Evolutionary conservation across 1,284 basidiomycete species (phyloP).

Genomic region (Naganishia cerealis): DNA sequence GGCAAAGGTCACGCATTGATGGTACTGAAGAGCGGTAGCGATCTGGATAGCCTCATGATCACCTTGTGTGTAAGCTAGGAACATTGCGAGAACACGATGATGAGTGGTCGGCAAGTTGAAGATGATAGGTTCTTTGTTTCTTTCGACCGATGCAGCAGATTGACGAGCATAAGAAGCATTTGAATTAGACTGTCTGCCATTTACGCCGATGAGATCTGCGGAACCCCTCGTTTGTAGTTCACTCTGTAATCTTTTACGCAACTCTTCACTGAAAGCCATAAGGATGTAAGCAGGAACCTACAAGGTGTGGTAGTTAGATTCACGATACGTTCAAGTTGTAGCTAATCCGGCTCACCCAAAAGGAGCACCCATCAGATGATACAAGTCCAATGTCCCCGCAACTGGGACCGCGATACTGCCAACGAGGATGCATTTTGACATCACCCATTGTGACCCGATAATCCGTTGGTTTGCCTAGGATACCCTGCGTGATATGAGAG

Average conservation of each 20-base stretch:
- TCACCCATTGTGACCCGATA: neutral
- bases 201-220: neutral
- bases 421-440: conserved; percentile 12
- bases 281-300: conserved; percentile 24
- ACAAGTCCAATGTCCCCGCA: neutral
- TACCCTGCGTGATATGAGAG: neutral
- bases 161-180: neutral
- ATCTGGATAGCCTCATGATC: conserved; percentile 4
- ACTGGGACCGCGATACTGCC: neutral
- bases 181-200: neutral
- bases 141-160: neutral
- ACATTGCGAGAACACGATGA: conserved; percentile 25
- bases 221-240: neutral
- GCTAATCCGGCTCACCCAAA: conserved; percentile 15
- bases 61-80: conserved; percentile 10
- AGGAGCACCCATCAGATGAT: conserved; percentile 10
- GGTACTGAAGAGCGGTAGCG: conserved; percentile 6
- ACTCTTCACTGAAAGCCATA: conserved; percentile 18
- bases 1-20: conserved; percentile 11
- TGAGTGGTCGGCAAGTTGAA: conserved; percentile 4
- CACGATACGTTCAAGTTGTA: neutral
- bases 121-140: neutral
- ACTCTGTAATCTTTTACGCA: neutral
- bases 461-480: neutral
- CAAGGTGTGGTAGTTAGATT: neutral